Evolutionary conservation across 768 basidiomycete species (phyloP).

Genomic region (Lactarius sanguifluus): DNA sequence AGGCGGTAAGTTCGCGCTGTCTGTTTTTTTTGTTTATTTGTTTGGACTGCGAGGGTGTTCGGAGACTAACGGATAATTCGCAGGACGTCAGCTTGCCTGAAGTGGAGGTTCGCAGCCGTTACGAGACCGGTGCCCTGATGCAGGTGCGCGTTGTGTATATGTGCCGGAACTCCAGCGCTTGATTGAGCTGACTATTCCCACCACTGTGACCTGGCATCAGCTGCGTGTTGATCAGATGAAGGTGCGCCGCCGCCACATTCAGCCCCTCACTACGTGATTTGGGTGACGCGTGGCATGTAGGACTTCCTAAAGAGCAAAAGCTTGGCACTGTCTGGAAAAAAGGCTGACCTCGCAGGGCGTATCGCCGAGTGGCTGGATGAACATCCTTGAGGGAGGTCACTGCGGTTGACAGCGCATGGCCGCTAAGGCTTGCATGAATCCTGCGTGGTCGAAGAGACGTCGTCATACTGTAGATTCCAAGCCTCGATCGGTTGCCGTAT

Average conservation of each 20-base stretch:
- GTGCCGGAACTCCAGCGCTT: conserved; percentile 13
- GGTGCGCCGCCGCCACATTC: conserved; percentile 41
- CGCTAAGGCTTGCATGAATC: neutral
- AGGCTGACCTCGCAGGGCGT: conserved; percentile 68
- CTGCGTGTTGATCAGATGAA: conserved; percentile 78
- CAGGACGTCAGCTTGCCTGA: conserved; percentile 68
- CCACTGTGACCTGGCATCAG: conserved; percentile 38
- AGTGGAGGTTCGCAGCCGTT: conserved; percentile 68
- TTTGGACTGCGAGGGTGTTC: neutral
- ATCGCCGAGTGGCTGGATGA: conserved; percentile 60
- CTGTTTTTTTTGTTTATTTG: neutral
- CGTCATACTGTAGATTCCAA: neutral
- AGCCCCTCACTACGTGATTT: conserved; percentile 11
- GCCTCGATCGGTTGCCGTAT: neutral
- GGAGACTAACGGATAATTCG: conserved; percentile 1
- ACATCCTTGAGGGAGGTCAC: conserved; percentile 29
- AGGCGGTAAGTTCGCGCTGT: conserved; percentile 51
- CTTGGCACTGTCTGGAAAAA: conserved; percentile 61
- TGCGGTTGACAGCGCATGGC: neutral
- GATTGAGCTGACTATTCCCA: conserved; percentile 4
- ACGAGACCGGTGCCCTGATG: conserved; percentile 54
- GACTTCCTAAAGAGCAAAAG: conserved; percentile 74
- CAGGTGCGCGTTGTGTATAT: conserved; percentile 51
- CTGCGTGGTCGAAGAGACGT: neutral
- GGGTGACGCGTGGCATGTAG: conserved; percentile 38